Percentiles rank a stretch among this genome's conserved stretches.
phyloP scores from a whole-genome alignment of 352 stramenopile genomes.

The Nothophytophthora sp. region DNA sequence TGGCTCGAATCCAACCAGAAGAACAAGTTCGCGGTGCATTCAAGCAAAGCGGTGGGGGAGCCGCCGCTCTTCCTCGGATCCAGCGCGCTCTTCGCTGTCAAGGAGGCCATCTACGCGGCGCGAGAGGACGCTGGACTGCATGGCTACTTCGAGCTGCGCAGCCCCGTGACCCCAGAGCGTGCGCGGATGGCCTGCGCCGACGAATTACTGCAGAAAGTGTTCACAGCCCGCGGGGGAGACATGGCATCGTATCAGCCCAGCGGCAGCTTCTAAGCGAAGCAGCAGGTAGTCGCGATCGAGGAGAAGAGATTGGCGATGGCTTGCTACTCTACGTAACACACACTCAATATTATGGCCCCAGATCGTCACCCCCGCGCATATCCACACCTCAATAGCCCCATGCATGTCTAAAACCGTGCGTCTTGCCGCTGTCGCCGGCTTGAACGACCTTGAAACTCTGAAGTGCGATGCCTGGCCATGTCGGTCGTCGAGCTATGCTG shows the following conservation, averaged over 20 bases:
- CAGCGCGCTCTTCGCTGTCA: conserved; percentile 96
- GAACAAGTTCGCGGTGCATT: conserved; percentile 96
- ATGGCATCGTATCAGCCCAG: conserved; percentile 61
- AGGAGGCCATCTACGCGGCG: conserved; percentile 92
- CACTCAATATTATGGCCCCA: no score
- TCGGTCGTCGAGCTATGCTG: no score
- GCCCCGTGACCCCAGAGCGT: conserved; percentile 79
- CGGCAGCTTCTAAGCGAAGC: conserved; percentile 57
- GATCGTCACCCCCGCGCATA: no score
- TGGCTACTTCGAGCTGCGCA: conserved; percentile 72
- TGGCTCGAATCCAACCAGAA: conserved; percentile 92
- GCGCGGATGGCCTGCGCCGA: conserved; percentile 85
- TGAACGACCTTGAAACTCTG: no score
- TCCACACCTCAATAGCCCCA: not conserved
- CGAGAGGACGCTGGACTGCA: conserved; percentile 62
- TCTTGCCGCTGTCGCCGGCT: no score
- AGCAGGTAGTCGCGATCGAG: not conserved
- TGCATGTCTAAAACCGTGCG: no score
- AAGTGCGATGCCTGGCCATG: no score
- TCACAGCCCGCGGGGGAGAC: conserved; percentile 56
- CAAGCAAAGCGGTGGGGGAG: conserved; percentile 96
- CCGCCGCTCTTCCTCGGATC: conserved; percentile 95
- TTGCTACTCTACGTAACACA: no score
- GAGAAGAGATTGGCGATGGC: not conserved
- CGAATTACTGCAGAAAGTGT: conserved; percentile 69